Base-by-base conservation (phyloP, 768 basidiomycete genomes). In the Daedaleopsis nitida region DNA sequence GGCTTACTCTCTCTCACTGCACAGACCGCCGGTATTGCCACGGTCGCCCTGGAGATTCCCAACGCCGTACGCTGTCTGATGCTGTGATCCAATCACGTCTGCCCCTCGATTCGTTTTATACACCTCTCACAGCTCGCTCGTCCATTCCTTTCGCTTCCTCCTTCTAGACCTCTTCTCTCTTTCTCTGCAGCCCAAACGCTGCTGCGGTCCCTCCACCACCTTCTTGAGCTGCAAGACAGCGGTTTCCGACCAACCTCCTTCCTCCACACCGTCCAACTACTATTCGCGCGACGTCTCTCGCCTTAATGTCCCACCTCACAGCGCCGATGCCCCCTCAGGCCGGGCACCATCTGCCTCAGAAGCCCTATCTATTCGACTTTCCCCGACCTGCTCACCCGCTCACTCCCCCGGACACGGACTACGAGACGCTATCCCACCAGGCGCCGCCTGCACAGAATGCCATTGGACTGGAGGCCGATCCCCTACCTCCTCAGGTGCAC, bases 321-420 rank as follows among this genome's bases (percentile, higher is more conserved):
- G 71, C 73, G 21, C 76, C 76, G 8, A 55, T 58, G 57, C 61
- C 48, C 34, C 52, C 44, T 21, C 19, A 19, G 52, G 23, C 51
- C 19, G 62, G 62, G 19, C 65, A 71, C 55, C 68, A 62, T 19
- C 21, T 45, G 14, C 44, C 80, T 63, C 76, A 80, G 65, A 83
- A 79, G 67, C 77, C 79, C 14, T 74, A 78, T 11, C 75, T 78
- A 14, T 80, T 78, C 68, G 74, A 81, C 49, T 59, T 83, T 32
- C 68, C 67, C 78, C 72, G 80, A 76, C 51, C 74, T 67, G 59
- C 74, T 56, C 72, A 71, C 39, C 73, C 70, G 4, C 66, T 72
- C 47, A 73, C 71, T 10, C 74, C 74, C 27, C 74, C 74, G 43
- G 74, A 75, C 52, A 75, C 74, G 12, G 74, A 75, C 60, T 65